These are phyloP conservation scores for Papiliotrema terrestris DNA, from an alignment of 1,284 basidiomycete species.

Conservation along the genomic window DNA sequence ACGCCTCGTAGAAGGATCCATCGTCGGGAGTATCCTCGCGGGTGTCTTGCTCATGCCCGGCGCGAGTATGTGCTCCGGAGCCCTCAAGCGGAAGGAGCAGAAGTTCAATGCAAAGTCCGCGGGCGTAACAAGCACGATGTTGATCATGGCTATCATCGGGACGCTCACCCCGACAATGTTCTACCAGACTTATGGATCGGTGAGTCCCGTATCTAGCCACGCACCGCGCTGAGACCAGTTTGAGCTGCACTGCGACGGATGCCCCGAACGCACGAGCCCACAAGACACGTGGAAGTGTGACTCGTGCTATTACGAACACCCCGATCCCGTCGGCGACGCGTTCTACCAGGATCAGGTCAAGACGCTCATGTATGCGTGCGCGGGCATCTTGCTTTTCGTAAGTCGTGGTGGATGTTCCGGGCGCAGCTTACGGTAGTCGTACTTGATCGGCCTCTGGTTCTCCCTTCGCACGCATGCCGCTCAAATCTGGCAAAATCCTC, in stretches of 20 bases:
- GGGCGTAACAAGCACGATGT: slow-evolving; percentile 97
- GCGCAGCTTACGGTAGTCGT: slow-evolving; percentile 62
- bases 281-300: slow-evolving; percentile 76
- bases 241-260: slow-evolving; percentile 87
- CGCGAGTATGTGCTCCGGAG: slow-evolving; percentile 93
- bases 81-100: slow-evolving; percentile 87
- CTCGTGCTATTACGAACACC: slow-evolving; percentile 92
- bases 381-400: slow-evolving; percentile 80
- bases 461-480: slow-evolving; percentile 95
- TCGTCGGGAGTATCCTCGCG: slow-evolving; percentile 89
- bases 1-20: slow-evolving; percentile 91
- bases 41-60: slow-evolving; percentile 98
- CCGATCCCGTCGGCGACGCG: slow-evolving; percentile 85
- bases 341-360: slow-evolving; percentile 97
- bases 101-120: slow-evolving; percentile 98
- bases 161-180: slow-evolving; percentile 93
- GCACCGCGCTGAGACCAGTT: slow-evolving; percentile 58
- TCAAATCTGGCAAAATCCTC: slow-evolving; percentile 99
- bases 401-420: slow-evolving; percentile 47
- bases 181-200: slow-evolving; percentile 97
- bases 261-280: slow-evolving; percentile 54
- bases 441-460: slow-evolving; percentile 97
- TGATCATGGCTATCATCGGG: slow-evolving; percentile 99
- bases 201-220: slow-evolving; percentile 55
- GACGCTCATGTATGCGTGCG: slow-evolving; percentile 90